These are phyloP conservation scores for Xylaria sp. DNA, from an alignment of 2,329 filamentous ascomycete species.

Conservation along the genomic window DNA sequence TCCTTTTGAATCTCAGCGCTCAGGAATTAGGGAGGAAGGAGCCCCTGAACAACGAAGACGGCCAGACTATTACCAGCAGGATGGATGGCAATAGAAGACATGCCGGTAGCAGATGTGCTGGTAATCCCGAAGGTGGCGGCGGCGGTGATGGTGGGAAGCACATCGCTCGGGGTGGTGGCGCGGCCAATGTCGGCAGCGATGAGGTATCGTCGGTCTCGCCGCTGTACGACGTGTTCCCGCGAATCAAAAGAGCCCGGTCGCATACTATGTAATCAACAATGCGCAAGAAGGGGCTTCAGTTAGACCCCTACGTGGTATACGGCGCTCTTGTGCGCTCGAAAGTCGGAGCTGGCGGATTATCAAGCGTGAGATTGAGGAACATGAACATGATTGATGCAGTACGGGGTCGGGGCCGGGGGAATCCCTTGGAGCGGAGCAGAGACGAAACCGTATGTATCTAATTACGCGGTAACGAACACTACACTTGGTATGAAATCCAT, in stretches of 20 bases:
- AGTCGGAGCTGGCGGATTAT: too few species aligned
- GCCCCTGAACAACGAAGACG: background rate
- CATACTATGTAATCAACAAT: conserved; percentile 51
- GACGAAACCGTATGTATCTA: too few species aligned
- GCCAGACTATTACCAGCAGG: background rate
- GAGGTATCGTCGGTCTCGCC: conserved; percentile 37
- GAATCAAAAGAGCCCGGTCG: conserved; percentile 56
- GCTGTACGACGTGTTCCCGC: conserved; percentile 44
- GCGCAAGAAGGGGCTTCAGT: too few species aligned
- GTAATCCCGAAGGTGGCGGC: background rate
- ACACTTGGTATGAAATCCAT: too few species aligned
- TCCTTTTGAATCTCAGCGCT: conserved; percentile 61
- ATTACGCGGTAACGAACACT: too few species aligned
- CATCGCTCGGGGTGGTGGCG: background rate
- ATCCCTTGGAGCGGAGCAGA: too few species aligned
- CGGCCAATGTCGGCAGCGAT: background rate
- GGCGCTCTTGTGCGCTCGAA: too few species aligned
- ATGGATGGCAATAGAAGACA: background rate
- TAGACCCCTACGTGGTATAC: too few species aligned
- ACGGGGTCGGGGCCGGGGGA: too few species aligned
- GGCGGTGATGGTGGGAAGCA: background rate
- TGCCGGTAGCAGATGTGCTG: background rate
- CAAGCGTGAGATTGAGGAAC: too few species aligned
- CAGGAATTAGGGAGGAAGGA: conserved; percentile 45
- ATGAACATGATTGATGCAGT: too few species aligned